Evolutionary conservation across 768 basidiomycete species (phyloP).

Genomic region (Serendipita sp.): DNA sequence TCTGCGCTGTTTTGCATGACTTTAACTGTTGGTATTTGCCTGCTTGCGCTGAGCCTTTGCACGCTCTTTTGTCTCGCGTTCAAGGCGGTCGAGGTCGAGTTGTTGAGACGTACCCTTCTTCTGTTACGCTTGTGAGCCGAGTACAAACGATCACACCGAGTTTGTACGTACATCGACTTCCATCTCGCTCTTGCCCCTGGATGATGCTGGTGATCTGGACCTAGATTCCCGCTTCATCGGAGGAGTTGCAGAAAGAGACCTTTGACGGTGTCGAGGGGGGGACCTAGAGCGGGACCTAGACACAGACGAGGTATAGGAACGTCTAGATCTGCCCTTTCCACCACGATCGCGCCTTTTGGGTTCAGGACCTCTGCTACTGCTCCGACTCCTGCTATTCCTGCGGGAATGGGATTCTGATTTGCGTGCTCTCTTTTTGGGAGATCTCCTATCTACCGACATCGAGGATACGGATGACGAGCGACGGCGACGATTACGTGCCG

Average conservation of each 20-base stretch:
- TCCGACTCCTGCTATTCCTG: constrained; percentile 15
- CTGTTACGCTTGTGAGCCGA: neutral
- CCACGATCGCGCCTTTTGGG: neutral
- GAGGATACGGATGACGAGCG: constrained; percentile 20
- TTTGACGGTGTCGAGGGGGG: constrained; percentile 19
- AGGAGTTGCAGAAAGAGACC: constrained; percentile 7
- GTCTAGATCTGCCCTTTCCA: constrained; percentile 12
- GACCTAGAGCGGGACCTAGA: constrained; percentile 15
- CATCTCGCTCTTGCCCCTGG: neutral
- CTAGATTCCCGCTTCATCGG: neutral
- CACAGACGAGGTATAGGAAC: constrained; percentile 14
- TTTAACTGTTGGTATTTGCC: too few species aligned
- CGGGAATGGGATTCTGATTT: constrained; percentile 13
- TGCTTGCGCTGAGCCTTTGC: neutral
- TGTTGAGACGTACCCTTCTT: neutral
- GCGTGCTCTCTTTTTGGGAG: neutral
- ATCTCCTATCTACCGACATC: constrained; percentile 20
- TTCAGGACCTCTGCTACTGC: constrained; percentile 14
- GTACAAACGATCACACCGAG: neutral
- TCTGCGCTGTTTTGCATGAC: too few species aligned
- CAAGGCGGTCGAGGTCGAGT: neutral
- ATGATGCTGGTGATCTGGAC: neutral
- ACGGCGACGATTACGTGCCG: constrained; percentile 3
- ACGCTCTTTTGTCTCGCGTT: constrained; percentile 7
- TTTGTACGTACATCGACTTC: neutral